A percentile compares a stretch with the other conserved stretches of the same genome.
Evolutionary conservation across 2,329 filamentous ascomycete genomes (phyloP).

Genomic region (Tolypocladium endophyticum): DNA sequence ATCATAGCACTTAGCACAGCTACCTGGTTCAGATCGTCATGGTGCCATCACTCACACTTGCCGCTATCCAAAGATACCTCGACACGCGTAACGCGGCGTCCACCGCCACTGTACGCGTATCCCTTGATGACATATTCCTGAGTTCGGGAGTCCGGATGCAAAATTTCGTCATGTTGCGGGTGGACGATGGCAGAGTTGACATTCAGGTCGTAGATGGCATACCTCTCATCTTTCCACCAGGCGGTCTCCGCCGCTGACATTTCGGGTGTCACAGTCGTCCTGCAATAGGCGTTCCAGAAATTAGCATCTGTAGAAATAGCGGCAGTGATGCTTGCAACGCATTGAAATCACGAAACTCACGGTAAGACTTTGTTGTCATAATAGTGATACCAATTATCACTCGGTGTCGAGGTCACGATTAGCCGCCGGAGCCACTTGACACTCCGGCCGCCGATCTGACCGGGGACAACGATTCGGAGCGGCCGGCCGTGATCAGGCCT

Average conservation of each 20-base stretch:
- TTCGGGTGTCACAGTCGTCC: constrained; percentile 72
- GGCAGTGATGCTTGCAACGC: too few relatives aligned
- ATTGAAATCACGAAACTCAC: neutral
- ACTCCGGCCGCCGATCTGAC: constrained; percentile 83
- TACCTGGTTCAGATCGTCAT: too few relatives aligned
- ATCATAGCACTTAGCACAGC: too few relatives aligned
- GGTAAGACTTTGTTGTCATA: constrained; percentile 87
- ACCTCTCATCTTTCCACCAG: constrained; percentile 81
- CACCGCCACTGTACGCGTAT: constrained; percentile 35
- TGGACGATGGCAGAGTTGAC: constrained; percentile 75
- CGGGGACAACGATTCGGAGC: constrained; percentile 72
- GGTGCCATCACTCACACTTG: too few relatives aligned
- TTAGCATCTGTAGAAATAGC: too few relatives aligned
- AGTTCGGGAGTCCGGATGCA: neutral
- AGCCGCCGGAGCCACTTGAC: constrained; percentile 88
- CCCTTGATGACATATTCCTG: too few relatives aligned
- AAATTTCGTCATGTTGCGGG: constrained; percentile 65
- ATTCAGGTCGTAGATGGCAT: constrained; percentile 87
- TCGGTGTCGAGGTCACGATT: constrained; percentile 66
- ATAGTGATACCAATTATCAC: constrained; percentile 92
- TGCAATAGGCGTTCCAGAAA: too few relatives aligned
- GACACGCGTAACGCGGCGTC: too few relatives aligned
- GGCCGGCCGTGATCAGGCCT: constrained; percentile 77
- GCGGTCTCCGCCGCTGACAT: constrained; percentile 55
- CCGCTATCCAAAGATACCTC: too few relatives aligned